These are phyloP conservation scores for Apiotrichum brassicae DNA, from an alignment of 1,284 basidiomycete genomes.

Conservation along the genomic window DNA sequence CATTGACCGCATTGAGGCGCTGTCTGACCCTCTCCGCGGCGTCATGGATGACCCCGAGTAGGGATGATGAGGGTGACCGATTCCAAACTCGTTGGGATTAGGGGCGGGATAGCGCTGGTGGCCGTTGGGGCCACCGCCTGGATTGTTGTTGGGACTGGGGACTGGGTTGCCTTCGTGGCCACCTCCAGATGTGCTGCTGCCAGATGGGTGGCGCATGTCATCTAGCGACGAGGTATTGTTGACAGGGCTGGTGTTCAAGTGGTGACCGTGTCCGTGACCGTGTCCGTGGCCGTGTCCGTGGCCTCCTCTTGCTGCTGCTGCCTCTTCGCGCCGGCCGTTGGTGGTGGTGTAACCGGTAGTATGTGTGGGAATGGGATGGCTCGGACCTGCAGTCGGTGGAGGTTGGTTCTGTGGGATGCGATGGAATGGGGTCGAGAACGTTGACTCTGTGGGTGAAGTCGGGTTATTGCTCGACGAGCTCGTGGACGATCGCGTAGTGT, in stretches of 20 bases:
- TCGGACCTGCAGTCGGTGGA: background rate
- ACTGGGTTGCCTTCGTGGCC: background rate
- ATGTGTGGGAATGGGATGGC: too few species aligned
- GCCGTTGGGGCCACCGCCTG: too few species aligned
- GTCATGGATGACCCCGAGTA: constrained; percentile 4
- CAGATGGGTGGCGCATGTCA: background rate
- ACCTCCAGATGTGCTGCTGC: background rate
- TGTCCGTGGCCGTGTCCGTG: too few species aligned
- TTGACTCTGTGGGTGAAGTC: constrained; percentile 6
- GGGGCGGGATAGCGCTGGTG: background rate
- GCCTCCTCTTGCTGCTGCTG: background rate
- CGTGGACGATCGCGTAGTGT: background rate
- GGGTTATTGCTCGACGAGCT: constrained; percentile 8
- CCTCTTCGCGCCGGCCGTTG: constrained; percentile 4
- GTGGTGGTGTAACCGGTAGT: constrained; percentile 6
- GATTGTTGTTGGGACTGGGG: too few species aligned
- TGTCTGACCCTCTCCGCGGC: constrained; percentile 27
- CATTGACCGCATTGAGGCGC: constrained; percentile 26
- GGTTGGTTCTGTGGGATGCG: constrained; percentile 3
- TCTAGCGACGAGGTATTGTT: background rate
- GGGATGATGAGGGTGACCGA: constrained; percentile 15
- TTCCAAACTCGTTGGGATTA: constrained; percentile 29
- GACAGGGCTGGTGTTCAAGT: background rate
- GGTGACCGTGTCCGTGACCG: too few species aligned
- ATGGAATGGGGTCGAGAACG: constrained; percentile 6